Percentiles rank a stretch among this genome's conserved stretches.
phyloP scores from a whole-genome alignment of 2,329 filamentous ascomycete genomes.

The Xylariaceae sp. region DNA sequence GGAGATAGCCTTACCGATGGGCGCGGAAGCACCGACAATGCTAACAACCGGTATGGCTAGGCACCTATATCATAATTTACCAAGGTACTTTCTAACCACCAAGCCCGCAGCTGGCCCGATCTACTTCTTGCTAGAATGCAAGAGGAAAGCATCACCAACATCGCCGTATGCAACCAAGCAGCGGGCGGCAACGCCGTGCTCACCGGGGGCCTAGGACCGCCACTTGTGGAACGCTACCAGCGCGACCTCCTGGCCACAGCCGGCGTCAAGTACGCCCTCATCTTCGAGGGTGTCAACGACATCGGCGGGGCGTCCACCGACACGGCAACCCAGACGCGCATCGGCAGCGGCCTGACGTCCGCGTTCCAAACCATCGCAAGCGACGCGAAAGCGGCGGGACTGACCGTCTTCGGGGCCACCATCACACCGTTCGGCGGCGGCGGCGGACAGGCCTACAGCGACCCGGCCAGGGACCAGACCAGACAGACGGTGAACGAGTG shows the following conservation, averaged over 20 bases:
- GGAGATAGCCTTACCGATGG: slow-evolving; percentile 71
- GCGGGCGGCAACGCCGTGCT: slow-evolving; percentile 71
- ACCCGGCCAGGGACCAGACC: slow-evolving; percentile 57
- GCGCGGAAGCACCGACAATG: slow-evolving; percentile 61
- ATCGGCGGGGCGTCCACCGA: slow-evolving; percentile 58
- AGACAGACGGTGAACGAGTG: slow-evolving; percentile 62
- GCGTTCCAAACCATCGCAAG: slow-evolving; percentile 61
- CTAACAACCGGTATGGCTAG: slow-evolving; percentile 54
- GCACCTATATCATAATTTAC: background rate
- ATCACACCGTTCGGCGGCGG: slow-evolving; percentile 65
- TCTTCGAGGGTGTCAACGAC: slow-evolving; percentile 72
- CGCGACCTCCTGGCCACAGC: slow-evolving; percentile 64
- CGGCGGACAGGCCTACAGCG: slow-evolving; percentile 56
- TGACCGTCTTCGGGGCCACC: slow-evolving; percentile 64
- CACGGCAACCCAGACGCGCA: slow-evolving; percentile 47
- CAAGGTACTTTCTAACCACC: slow-evolving; percentile 1
- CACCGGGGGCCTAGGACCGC: slow-evolving; percentile 63
- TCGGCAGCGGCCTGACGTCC: slow-evolving; percentile 56
- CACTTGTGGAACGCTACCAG: slow-evolving; percentile 61
- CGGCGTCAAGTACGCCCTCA: slow-evolving; percentile 61
- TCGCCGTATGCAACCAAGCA: slow-evolving; percentile 66
- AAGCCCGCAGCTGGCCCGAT: slow-evolving; percentile 54
- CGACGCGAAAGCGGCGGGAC: slow-evolving; percentile 55
- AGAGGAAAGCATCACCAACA: slow-evolving; percentile 47
- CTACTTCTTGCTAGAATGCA: slow-evolving; percentile 56